Evolutionary conservation across 179 eudicot species (phyloP), one percentile per base, ranked within the genome.

Genomic region (Sideroxylon spinosum): DNA sequence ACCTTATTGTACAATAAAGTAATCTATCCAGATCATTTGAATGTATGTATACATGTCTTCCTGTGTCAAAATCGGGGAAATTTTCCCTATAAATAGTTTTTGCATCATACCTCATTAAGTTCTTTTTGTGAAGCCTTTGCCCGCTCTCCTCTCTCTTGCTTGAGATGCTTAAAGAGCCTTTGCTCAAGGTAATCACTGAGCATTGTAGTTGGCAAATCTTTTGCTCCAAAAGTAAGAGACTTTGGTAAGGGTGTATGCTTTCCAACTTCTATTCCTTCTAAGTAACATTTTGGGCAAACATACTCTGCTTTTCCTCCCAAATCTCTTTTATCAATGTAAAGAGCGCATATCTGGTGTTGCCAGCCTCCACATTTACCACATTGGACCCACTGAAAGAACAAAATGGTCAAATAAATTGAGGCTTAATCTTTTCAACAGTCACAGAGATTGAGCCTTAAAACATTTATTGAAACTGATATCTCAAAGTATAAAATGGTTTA

Each of bases 281-380:
- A 78, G 83, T 83, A 86, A 81, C 99, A 95, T 63, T 70, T 85
- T 5, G 98, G 99, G 82, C 98, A 95, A 65, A 86, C 68, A 80
- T 91, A 93, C 79, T 86, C 88, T 22, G 85, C 85, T 67, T 89
- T 72, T 63, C 97, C 95, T 62, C 90, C 93, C 23, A 78, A 50
- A 83, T 93, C 92, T 73, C 86, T 84, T 83, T 90, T 89, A 81
- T 88, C 86, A 86, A 86, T 95, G 72, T 88, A 91, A 12, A 95
- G 93, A 26, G 90, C 95, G 81, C 99, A 95, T 85, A 92, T 89
- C 83, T 92, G 97, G 81, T 91, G 99, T 82, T 91, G 98, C 99
- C 99, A 95, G 74, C 85, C 75, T 84, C 90, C 84, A 77, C 99
- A 95, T 85, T 84, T 89, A 76, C 92, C 95, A 81, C 99, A 95